Evolutionary conservation across 1,284 basidiomycete species (phyloP), one percentile per base, ranked within the genome.

Genomic region (Cryptococcus maquisensis): DNA sequence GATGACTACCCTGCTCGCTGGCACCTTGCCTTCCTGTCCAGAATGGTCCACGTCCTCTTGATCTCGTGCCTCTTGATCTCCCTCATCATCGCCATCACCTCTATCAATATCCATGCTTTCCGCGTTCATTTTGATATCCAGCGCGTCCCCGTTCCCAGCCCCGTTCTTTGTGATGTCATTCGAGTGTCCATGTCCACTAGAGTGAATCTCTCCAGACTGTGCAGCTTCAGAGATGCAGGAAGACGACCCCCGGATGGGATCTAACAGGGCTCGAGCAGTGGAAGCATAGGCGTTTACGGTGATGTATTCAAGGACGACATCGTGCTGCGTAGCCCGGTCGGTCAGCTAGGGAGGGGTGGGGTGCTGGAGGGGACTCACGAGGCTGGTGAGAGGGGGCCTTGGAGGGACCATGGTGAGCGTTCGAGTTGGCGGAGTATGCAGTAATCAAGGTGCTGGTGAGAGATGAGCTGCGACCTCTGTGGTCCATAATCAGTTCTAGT

Each of bases 251-350:
- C 10, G 28, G 2, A 8, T 7, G 28, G 28, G 10, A 32, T 32
- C 0, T 6, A 32, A 32, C 0, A 74, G 63, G 13, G 63, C 55
- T 16, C 52, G 52, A 5, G 71, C 72, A 0, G 72, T 74, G 12
- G 61, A 61, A 24, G 68, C 46, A 49, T 69, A 72, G 7, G 66
- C 72, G 23, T 63, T 57, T 39, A 65, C 66, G 42, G 60, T 57
- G 47, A 74, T 54, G 48, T 74, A 74, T 54, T 74, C 68, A n/a
- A 71, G 52, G 20, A 74, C 65, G n/a, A 74, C 59, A 55, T 72
- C 68, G 57, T 73, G 71, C 72, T 74, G 56, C 13, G 40, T 24
- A 40, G 21, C 9, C 28, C 28, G 28, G 43, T 44, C 23, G 10
- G 43, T 26, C 20, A 24, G 43, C 43, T 23, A 23, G 0, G 21